Conservation (phyloP, 345 rosid species). For the Rhizophora apiculata region DNA sequence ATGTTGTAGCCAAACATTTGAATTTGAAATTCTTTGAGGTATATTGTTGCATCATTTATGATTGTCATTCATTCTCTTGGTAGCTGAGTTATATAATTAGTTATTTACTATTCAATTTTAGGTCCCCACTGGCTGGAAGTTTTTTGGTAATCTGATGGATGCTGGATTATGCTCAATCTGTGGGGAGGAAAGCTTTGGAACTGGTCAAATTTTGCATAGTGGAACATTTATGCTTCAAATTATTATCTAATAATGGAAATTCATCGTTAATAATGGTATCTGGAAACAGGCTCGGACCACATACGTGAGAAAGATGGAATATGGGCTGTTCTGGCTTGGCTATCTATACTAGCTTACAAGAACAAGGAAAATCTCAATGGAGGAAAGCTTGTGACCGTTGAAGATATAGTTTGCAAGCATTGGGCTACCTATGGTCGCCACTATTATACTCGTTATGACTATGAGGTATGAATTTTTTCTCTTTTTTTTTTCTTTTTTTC, state of each 20-base stretch:
- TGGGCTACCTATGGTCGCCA: constrained; percentile 95
- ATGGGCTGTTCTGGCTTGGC: constrained; percentile 99
- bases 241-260: constrained; percentile 1
- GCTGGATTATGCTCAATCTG: constrained; percentile 94
- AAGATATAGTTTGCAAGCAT: constrained; percentile 86
- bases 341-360: constrained; percentile 85
- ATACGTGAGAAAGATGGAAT: constrained; percentile 98
- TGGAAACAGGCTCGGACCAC: constrained; percentile 82
- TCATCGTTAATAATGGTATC: constrained; percentile 12
- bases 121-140: constrained; percentile 99
- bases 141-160: constrained; percentile 99
- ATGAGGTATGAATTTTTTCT: constrained; percentile 54
- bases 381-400: constrained; percentile 75
- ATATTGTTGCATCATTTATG: constrained; percentile 15
- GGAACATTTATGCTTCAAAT: background rate
- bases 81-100: constrained; percentile 7
- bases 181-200: constrained; percentile 99
- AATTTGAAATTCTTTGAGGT: constrained; percentile 97
- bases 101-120: constrained; percentile 30
- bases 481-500: background rate
- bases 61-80: background rate
- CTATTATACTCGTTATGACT: constrained; percentile 96
- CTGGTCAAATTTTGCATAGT: constrained; percentile 43
- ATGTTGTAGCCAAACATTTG: constrained; percentile 85
- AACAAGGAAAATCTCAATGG: constrained; percentile 68